Evolutionary conservation across 108 stramenopile species (phyloP), one percentile per base, ranked within the genome.

Genomic region (Discostella pseudostelligera): DNA sequence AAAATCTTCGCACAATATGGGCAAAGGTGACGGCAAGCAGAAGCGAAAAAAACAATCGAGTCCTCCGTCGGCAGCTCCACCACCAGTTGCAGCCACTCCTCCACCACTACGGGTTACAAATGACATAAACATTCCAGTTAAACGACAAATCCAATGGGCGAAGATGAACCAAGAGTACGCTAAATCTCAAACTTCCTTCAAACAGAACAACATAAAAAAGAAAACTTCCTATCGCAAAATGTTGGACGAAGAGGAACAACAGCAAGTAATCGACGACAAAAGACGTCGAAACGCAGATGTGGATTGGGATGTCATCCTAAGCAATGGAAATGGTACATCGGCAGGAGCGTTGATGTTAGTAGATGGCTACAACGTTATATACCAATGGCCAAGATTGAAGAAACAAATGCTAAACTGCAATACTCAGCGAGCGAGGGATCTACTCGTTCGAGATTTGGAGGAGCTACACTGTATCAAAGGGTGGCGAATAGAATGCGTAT

Each of bases 401-500:
- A 93, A 93, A 46, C 85, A 85, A 63, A 89, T 93, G 92, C 35
- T 60, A 13, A 86, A 81, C 39, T 82, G 83, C 9, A 88, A 87
- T 61, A 63, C 75, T 0, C 47, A 66, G 16, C 44, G 70, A 39
- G 90, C 90, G 14, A 58, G 90, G 20, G 81, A 89, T 37, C 40
- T 89, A 16, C 56, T 92, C 11, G 60, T 88, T 5, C 67, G 87
- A n/a, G 90, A 92, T 76, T 74, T 93, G 68, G 92, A 93, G 62
- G 77, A 87, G 39, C 37, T 93, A 62, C 68, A 82, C 29, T 56
- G 59, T 12, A 43, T 87, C 20, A 85, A 84, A 51, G 85, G 92
- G 45, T 93, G 92, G 92, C 54, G 92, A 54, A 84, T 93, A 37
- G 88, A 93, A 68, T 84, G 84, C 25, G 92, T 93, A 29, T 93